A percentile compares a stretch with the other conserved stretches of the same genome.
Conservation (phyloP, 441 rosid species). For the Pelargonium australe region DNA sequence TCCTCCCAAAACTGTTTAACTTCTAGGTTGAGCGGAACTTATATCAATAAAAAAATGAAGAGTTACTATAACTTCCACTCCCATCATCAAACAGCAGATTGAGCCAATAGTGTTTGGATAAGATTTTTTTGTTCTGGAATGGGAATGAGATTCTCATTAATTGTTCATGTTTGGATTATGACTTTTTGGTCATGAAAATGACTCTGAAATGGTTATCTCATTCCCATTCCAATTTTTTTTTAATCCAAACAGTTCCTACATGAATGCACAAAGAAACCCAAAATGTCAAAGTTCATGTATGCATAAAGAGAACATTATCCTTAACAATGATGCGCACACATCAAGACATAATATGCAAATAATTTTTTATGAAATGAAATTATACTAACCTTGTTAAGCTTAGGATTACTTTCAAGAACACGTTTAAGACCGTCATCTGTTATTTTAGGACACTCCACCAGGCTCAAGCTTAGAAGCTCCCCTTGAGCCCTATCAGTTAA, state of each 20-base stretch:
- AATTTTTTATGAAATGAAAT: background rate
- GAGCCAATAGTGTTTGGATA: too few species aligned
- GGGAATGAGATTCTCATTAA: too few species aligned
- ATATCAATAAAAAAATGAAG: background rate
- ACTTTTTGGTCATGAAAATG: too few species aligned
- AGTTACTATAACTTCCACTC: background rate
- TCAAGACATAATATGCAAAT: background rate
- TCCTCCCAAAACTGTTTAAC: background rate
- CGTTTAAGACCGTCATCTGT: slow-evolving; percentile 60
- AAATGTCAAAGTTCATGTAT: background rate
- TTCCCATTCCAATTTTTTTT: too few species aligned
- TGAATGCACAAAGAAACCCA: too few species aligned
- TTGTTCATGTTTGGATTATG: too few species aligned
- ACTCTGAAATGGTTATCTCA: too few species aligned
- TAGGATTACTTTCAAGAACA: slow-evolving; percentile 59
- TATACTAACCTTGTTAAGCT: slow-evolving; percentile 52
- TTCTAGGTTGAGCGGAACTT: background rate
- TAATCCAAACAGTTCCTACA: too few species aligned
- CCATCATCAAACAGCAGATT: too few species aligned
- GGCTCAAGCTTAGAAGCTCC: slow-evolving; percentile 66
- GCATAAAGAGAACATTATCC: background rate
- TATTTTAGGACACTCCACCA: slow-evolving; percentile 66
- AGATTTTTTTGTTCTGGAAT: too few species aligned
- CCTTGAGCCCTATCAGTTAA: slow-evolving; percentile 69
- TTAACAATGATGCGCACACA: slow-evolving; percentile 4